Evolutionary conservation across 345 rosid species (phyloP).

Genomic region (Murraya paniculata): DNA sequence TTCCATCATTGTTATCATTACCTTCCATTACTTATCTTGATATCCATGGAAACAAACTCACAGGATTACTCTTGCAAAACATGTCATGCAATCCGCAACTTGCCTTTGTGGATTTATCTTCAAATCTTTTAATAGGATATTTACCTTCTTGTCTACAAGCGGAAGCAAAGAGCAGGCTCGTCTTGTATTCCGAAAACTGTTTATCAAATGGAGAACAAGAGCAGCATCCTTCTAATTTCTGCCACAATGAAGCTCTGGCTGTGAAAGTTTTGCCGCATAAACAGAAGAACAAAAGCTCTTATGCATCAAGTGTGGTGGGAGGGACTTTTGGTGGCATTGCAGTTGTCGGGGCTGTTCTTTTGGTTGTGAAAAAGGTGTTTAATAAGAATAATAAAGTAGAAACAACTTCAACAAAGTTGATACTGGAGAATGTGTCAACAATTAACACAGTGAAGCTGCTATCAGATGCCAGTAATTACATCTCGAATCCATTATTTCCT

Average conservation of each 20-base stretch:
- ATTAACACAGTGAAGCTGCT: conserved; percentile 47
- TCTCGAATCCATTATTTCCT: background rate
- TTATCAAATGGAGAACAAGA: conserved; percentile 35
- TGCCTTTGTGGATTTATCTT: conserved; percentile 43
- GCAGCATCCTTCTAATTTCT: conserved; percentile 45
- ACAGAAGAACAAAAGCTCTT: conserved; percentile 18
- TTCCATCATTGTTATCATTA: conserved; percentile 41
- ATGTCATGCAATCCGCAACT: conserved; percentile 51
- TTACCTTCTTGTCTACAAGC: conserved; percentile 48
- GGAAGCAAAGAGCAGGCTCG: conserved; percentile 14
- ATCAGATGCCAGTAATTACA: conserved; percentile 59
- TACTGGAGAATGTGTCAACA: conserved; percentile 29
- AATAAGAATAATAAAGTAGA: background rate
- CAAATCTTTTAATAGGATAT: conserved; percentile 54
- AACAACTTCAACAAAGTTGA: conserved; percentile 26
- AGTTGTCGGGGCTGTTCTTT: conserved; percentile 25
- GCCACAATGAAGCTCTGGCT: conserved; percentile 60
- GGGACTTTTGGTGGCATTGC: conserved; percentile 38
- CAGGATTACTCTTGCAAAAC: conserved; percentile 43
- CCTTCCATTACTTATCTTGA: conserved; percentile 49
- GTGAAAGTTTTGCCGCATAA: conserved; percentile 41
- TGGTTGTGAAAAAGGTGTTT: conserved; percentile 27
- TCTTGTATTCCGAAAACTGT: conserved; percentile 44
- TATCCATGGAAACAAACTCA: conserved; percentile 47
- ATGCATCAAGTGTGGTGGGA: conserved; percentile 41